A percentile compares a stretch with the other conserved stretches of the same genome.
phyloP scores from a whole-genome alignment of 2,329 filamentous ascomycete species.

The Xylaria sp. region DNA sequence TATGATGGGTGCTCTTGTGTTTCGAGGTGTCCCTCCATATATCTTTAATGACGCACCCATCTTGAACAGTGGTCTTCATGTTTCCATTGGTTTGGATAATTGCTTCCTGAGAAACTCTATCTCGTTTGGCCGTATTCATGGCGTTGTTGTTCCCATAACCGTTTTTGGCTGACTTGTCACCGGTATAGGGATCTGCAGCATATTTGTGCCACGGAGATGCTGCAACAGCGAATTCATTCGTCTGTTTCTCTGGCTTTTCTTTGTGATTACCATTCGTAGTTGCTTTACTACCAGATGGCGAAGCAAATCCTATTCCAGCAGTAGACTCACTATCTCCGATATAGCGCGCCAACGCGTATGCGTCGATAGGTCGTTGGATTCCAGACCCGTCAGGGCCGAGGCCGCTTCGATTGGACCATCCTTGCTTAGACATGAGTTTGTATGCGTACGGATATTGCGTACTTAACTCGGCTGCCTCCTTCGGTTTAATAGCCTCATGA shows the following conservation, averaged over 20 bases:
- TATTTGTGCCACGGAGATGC: slow-evolving; percentile 15
- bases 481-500: neutral
- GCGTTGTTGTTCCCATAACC: neutral
- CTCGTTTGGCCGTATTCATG: neutral
- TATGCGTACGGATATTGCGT: slow-evolving; percentile 27
- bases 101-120: neutral
- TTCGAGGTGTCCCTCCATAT: slow-evolving; percentile 13
- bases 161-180: slow-evolving; percentile 1
- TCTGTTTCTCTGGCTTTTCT: neutral
- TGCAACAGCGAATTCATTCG: neutral
- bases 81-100: neutral
- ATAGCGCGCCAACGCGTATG: neutral
- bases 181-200: slow-evolving; percentile 4
- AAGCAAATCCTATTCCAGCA: neutral
- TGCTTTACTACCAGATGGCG: neutral
- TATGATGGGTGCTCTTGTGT: no score
- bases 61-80: slow-evolving; percentile 2
- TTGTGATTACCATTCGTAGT: neutral
- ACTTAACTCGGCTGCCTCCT: slow-evolving; percentile 6
- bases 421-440: slow-evolving; percentile 22
- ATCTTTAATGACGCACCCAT: slow-evolving; percentile 10
- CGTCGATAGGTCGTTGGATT: slow-evolving; percentile 27
- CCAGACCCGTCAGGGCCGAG: slow-evolving; percentile 28
- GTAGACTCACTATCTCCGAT: neutral
- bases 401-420: slow-evolving; percentile 17